Conservation (phyloP, 805 yeast genomes). For the Lachancea sp. region DNA sequence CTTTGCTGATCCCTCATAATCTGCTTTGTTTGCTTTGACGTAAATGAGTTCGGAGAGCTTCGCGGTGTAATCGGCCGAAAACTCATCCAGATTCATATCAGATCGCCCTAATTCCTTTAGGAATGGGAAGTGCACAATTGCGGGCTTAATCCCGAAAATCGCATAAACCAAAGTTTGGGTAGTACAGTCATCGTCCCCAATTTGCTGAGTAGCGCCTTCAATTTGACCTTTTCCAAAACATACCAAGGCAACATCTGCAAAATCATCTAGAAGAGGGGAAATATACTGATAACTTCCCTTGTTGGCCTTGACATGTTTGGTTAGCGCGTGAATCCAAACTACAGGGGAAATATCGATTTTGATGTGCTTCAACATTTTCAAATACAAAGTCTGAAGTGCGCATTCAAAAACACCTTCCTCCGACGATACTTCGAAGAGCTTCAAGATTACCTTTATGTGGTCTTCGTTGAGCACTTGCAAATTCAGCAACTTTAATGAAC, state of each 20-base stretch:
- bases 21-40: slow-evolving; percentile 11
- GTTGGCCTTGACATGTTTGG: slow-evolving; percentile 34
- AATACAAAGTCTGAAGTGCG: slow-evolving; percentile 45
- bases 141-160: slow-evolving; percentile 18
- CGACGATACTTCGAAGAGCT: slow-evolving; percentile 34
- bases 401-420: slow-evolving; percentile 52
- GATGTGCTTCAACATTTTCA: slow-evolving; percentile 41
- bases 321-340: slow-evolving; percentile 33
- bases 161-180: slow-evolving; percentile 24
- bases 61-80: slow-evolving; percentile 16
- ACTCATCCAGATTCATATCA: slow-evolving; percentile 10
- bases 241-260: slow-evolving; percentile 35
- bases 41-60: slow-evolving; percentile 26
- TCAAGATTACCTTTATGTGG: slow-evolving; percentile 30
- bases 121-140: slow-evolving; percentile 15
- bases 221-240: slow-evolving; percentile 30
- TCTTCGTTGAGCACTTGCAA: slow-evolving; percentile 16
- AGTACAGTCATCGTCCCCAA: slow-evolving; percentile 8
- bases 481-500: slow-evolving; percentile 38
- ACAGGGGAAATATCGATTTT: slow-evolving; percentile 24
- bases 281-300: slow-evolving; percentile 29
- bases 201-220: not conserved
- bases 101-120: slow-evolving; percentile 28
- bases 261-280: slow-evolving; percentile 29
- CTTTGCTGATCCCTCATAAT: slow-evolving; percentile 20